These are phyloP conservation scores for Microthlaspi erraticum DNA, from an alignment of 345 rosid species.

Conservation along the genomic window DNA sequence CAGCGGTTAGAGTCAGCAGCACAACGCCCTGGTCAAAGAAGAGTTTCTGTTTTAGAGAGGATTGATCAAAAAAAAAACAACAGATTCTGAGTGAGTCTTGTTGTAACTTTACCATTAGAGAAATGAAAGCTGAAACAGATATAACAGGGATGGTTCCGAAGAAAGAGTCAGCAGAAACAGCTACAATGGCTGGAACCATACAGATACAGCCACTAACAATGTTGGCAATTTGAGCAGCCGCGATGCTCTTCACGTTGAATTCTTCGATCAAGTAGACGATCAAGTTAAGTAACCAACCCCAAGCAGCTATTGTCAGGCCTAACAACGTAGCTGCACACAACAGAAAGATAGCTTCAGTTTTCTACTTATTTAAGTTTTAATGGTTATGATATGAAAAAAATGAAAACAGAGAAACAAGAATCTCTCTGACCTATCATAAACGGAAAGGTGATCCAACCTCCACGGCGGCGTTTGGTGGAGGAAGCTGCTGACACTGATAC, in stretches of 20 bases:
- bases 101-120: conserved; percentile 45
- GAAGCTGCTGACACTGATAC: conserved; percentile 8
- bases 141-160: conserved; percentile 51
- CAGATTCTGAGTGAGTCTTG: background rate
- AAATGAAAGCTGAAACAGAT: conserved; percentile 50
- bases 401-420: conserved; percentile 27
- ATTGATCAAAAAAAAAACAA: background rate
- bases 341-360: background rate
- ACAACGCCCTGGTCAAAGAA: conserved; percentile 40
- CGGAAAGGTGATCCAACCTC: conserved; percentile 62
- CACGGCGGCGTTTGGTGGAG: conserved; percentile 37
- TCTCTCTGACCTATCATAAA: conserved; percentile 53
- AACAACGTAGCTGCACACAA: conserved; percentile 46
- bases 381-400: background rate
- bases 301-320: conserved; percentile 48
- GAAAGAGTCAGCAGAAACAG: conserved; percentile 55
- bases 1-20: conserved; percentile 49
- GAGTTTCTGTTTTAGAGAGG: conserved; percentile 1
- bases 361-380: background rate
- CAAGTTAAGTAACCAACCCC: conserved; percentile 57
- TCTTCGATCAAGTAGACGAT: conserved; percentile 47
- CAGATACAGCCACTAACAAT: conserved; percentile 47
- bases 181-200: conserved; percentile 50
- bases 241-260: conserved; percentile 52
- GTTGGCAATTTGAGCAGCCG: conserved; percentile 51